Percentiles rank a stretch among this genome's conserved stretches.
Evolutionary conservation across 2,329 filamentous ascomycete species (phyloP).

Genomic region (Hypoxylon sp.): DNA sequence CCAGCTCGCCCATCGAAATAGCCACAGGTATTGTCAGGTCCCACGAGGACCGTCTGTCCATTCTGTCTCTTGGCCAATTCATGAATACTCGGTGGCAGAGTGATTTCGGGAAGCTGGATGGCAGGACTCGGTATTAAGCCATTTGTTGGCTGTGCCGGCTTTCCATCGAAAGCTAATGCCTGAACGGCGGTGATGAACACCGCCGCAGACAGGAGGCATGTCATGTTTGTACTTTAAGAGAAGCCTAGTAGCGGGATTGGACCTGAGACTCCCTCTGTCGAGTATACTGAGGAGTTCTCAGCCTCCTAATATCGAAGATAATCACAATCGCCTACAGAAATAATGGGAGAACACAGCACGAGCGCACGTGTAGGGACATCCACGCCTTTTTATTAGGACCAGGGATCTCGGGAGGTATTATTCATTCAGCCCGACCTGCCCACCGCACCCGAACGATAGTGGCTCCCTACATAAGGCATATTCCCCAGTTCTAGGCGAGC

Average conservation of each 20-base stretch:
- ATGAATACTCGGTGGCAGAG: conserved; percentile 57
- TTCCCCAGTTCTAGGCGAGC: conserved; percentile 31
- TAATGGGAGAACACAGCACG: conserved; percentile 24
- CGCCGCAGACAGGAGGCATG: conserved; percentile 50
- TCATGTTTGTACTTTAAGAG: conserved; percentile 43
- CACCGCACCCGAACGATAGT: conserved; percentile 21
- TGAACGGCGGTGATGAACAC: conserved; percentile 55
- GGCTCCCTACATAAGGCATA: conserved; percentile 39
- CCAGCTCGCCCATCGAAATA: conserved; percentile 61
- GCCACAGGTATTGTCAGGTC: conserved; percentile 67
- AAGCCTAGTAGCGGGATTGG: conserved; percentile 4
- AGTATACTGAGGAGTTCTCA: conserved; percentile 24
- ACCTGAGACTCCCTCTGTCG: conserved; percentile 24
- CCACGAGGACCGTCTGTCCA: conserved; percentile 60
- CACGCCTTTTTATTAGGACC: conserved; percentile 39
- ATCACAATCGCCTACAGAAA: conserved; percentile 27
- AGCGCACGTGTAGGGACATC: conserved; percentile 22
- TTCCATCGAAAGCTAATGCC: conserved; percentile 55
- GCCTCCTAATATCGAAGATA: conserved; percentile 18
- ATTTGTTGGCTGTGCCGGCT: conserved; percentile 56
- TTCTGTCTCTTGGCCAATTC: conserved; percentile 55
- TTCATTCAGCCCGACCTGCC: conserved; percentile 12
- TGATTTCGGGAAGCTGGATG: conserved; percentile 60
- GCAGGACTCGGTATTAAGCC: conserved; percentile 54
- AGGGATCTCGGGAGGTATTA: conserved; percentile 11